Conservation (phyloP, 257 asterid species). For the Capsicum rhomboideum region DNA sequence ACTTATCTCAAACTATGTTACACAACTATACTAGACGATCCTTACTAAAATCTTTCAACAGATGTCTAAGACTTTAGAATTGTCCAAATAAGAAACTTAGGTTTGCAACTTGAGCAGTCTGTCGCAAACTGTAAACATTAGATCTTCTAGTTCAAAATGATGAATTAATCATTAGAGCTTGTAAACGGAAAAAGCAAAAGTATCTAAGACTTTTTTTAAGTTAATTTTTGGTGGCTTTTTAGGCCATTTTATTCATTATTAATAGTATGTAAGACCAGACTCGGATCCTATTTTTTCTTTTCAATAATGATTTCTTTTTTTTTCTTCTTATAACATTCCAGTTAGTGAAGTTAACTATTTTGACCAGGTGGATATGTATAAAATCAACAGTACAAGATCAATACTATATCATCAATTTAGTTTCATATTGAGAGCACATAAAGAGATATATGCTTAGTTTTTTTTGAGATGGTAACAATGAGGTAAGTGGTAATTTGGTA, state of each 20-base stretch:
- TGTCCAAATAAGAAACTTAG: neutral
- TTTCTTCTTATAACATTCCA: neutral
- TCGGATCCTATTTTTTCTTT: neutral
- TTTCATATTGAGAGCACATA: neutral
- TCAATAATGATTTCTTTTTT: no score
- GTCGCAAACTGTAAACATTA: neutral
- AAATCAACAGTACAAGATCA: neutral
- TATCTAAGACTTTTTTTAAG: no score
- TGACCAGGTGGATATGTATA: neutral
- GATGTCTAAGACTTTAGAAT: neutral
- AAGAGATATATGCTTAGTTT: neutral
- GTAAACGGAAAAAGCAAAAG: neutral
- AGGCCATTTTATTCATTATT: no score
- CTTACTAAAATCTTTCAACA: neutral
- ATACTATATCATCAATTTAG: neutral
- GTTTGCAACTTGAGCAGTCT: neutral
- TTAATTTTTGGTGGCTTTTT: no score
- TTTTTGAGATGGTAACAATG: neutral
- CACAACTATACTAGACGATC: neutral
- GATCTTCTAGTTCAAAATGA: neutral
- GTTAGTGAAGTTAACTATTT: neutral
- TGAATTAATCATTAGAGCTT: neutral
- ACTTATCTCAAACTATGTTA: neutral
- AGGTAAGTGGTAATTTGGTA: neutral
- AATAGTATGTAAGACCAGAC: neutral